phyloP scores from a whole-genome alignment of 805 yeast genomes.

The Yamadazyma insecticola region DNA sequence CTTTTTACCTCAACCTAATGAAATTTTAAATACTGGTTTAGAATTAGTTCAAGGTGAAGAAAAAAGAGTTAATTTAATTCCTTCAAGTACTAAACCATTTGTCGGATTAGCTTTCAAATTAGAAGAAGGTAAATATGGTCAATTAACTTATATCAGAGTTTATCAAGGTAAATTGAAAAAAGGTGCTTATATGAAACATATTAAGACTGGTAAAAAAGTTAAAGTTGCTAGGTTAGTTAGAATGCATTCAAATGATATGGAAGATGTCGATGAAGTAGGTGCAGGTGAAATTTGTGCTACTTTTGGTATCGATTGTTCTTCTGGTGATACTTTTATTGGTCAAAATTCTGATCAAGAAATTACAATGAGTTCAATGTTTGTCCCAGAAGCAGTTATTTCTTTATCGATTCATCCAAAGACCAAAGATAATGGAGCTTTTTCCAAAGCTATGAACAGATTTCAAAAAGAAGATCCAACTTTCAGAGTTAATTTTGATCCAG shows the following conservation, averaged over 20 bases:
- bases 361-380: constrained; percentile 97
- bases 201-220: constrained; percentile 87
- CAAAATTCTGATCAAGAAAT: constrained; percentile 58
- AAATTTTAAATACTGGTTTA: constrained; percentile 84
- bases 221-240: constrained; percentile 92
- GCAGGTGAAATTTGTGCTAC: constrained; percentile 99
- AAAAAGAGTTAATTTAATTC: constrained; percentile 63
- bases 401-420: constrained; percentile 84
- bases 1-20: constrained; percentile 92
- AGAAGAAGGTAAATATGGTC: constrained; percentile 98
- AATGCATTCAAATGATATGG: constrained; percentile 99
- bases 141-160: constrained; percentile 92
- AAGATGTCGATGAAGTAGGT: constrained; percentile 90
- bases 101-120: constrained; percentile 98
- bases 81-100: constrained; percentile 72
- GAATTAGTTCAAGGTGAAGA: constrained; percentile 63
- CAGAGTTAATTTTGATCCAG: constrained; percentile 84
- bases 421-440: constrained; percentile 81
- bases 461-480: constrained; percentile 99
- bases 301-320: constrained; percentile 97
- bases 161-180: constrained; percentile 94
- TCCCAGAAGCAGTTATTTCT: constrained; percentile 98
- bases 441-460: constrained; percentile 95
- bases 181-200: constrained; percentile 84
- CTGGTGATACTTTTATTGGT: constrained; percentile 96